A percentile compares a stretch with the other conserved stretches of the same genome.
Evolutionary conservation across 306 rosid genomes (phyloP).

Genomic region (Benincasa hispida): DNA sequence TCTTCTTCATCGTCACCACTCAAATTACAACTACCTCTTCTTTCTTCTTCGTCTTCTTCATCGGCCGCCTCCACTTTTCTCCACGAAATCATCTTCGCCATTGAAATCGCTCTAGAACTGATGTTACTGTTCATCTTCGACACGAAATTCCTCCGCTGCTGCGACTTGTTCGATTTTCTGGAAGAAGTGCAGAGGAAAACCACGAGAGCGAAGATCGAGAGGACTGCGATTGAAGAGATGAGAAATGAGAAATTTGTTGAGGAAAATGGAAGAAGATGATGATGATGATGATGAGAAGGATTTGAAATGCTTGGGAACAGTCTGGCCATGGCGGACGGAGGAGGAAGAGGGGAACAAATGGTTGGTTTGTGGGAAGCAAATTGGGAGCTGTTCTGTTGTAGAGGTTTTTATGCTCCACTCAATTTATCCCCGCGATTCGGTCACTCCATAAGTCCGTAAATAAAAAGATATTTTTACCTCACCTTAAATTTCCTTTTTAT

Average conservation of each 20-base stretch:
- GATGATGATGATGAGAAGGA: not conserved
- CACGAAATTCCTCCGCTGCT: constrained; percentile 10
- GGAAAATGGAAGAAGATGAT: constrained; percentile 6
- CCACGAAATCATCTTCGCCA: constrained; percentile 47
- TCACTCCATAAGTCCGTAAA: not conserved
- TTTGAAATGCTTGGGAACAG: constrained; percentile 4
- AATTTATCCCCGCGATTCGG: not conserved
- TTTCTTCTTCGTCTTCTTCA: not conserved
- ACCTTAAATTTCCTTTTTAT: not conserved
- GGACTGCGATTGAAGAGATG: not conserved
- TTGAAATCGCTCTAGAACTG: constrained; percentile 28
- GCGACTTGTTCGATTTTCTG: constrained; percentile 17
- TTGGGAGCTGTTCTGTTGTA: too few relatives aligned
- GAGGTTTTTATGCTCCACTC: not conserved
- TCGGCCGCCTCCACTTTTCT: constrained; percentile 24
- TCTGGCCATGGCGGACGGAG: constrained; percentile 24
- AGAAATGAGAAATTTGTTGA: not conserved
- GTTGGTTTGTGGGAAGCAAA: not conserved
- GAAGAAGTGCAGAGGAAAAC: constrained; percentile 28
- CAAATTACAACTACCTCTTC: not conserved
- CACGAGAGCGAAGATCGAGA: constrained; percentile 17
- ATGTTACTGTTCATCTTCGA: constrained; percentile 26
- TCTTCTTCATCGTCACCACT: constrained; percentile 16
- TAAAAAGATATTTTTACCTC: not conserved
- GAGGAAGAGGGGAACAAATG: not conserved